Evolutionary conservation across 805 yeast genomes (phyloP), one percentile per base, ranked within the genome.

Genomic region (Pichia nakasei): DNA sequence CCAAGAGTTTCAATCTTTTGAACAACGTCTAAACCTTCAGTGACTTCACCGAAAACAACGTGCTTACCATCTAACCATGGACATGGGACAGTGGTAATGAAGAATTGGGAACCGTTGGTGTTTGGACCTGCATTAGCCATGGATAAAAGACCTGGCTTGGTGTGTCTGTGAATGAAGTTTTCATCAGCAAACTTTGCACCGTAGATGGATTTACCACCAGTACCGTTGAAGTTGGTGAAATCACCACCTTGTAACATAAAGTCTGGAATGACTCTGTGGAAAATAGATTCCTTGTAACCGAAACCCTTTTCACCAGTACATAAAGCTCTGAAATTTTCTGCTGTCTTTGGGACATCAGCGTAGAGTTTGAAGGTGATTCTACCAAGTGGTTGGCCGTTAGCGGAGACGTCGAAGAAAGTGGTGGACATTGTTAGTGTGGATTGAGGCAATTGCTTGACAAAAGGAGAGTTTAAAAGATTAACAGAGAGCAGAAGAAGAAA

Each of bases 191-290:
- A 65, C 54, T 76, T 78, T 53, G 69, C 69, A 56, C 91, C 93
- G 66, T 83, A 83, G 66, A 83, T 83, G 39, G 88, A 82, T 67
- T 80, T 80, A 65, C 97, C 97, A 65, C 97, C 97, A 57, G 84
- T 80, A 56, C 97, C 97, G 66, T 85, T 81, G 67, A 85, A 82
- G 69, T 72, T 68, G 63, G 87, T 83, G 70, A 84, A 81, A 69
- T 84, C 93, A 73, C 91, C 91, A 65, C 89, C 97, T 76, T 89
- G 97, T 64, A 91, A 74, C 97, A 89, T 89, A 75, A 89, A 89
- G 67, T 84, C 80, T 53, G 96, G 96, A 61, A 88, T 88, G 53
- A 89, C 95, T 74, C 96, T 83, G 86, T 89, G 97, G 93, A 91
- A 89, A 53, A 80, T 72, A 40, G 94, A 85, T 59, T 74, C 76